These are phyloP conservation scores for Kurtzmaniella natalensis DNA, from an alignment of 1,139 yeast species.

Conservation along the genomic window DNA sequence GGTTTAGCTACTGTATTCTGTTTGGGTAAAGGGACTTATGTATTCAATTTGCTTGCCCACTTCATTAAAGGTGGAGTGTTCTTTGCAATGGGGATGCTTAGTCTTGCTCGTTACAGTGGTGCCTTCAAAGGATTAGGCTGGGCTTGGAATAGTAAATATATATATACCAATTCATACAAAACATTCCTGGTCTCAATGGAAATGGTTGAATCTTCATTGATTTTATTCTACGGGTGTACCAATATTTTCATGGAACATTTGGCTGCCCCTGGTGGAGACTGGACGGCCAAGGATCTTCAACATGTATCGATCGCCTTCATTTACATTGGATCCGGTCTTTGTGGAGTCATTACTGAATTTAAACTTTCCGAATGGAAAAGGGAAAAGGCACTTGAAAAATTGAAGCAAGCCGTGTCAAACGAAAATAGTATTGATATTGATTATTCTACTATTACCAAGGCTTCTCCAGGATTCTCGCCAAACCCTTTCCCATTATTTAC, in stretches of 20 bases:
- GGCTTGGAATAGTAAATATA: slow-evolving; percentile 79
- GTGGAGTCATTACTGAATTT: slow-evolving; percentile 79
- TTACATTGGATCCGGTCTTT: slow-evolving; percentile 86
- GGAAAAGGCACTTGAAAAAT: slow-evolving; percentile 29
- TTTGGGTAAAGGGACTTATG: slow-evolving; percentile 60
- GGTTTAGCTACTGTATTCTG: slow-evolving; percentile 74
- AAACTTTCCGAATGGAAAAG: slow-evolving; percentile 47
- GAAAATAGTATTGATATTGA: slow-evolving; percentile 2
- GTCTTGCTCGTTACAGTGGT: slow-evolving; percentile 84
- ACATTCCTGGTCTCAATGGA: slow-evolving; percentile 74
- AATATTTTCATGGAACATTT: slow-evolving; percentile 88
- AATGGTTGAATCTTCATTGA: slow-evolving; percentile 70
- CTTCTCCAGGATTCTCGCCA: slow-evolving; percentile 72
- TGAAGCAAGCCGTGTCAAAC: slow-evolving; percentile 9
- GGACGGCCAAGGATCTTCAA: slow-evolving; percentile 92
- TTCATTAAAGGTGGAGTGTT: slow-evolving; percentile 95
- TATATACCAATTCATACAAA: slow-evolving; percentile 34
- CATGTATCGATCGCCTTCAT: slow-evolving; percentile 94
- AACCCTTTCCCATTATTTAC: slow-evolving; percentile 93
- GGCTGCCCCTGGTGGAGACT: slow-evolving; percentile 64
- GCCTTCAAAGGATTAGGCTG: slow-evolving; percentile 71
- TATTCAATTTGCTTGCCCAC: slow-evolving; percentile 87
- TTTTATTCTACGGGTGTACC: slow-evolving; percentile 83
- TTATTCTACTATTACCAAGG: slow-evolving; percentile 23
- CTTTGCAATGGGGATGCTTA: slow-evolving; percentile 65